Conservation (phyloP, 2,329 filamentous ascomycete genomes). For the Spiromastix sp. region DNA sequence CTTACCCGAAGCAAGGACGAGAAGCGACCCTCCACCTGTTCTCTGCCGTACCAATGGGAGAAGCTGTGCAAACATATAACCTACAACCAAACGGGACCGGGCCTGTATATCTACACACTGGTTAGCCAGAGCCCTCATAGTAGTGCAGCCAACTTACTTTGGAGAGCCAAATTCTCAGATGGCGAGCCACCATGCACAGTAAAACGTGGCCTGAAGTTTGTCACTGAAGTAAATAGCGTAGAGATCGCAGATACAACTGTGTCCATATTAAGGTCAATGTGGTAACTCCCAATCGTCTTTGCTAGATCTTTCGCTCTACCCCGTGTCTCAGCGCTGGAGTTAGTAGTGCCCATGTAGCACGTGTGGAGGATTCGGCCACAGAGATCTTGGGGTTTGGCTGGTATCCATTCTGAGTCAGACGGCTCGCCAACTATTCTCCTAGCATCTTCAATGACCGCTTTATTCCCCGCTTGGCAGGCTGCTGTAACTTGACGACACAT, state of each 20-base stretch:
- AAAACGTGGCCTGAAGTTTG: slow-evolving; percentile 50
- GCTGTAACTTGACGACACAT: slow-evolving; percentile 23
- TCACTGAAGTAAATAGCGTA: slow-evolving; percentile 32
- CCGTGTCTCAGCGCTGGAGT: slow-evolving; percentile 57
- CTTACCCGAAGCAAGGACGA: slow-evolving; percentile 50
- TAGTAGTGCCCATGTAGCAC: slow-evolving; percentile 58
- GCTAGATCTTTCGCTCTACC: slow-evolving; percentile 51
- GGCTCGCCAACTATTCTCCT: slow-evolving; percentile 25
- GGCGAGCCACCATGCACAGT: slow-evolving; percentile 51
- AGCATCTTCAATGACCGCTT: slow-evolving; percentile 18
- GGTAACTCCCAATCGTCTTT: slow-evolving; percentile 54
- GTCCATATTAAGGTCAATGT: slow-evolving; percentile 64
- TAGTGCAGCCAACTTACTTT: slow-evolving; percentile 18
- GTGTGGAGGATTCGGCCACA: slow-evolving; percentile 49
- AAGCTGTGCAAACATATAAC: slow-evolving; percentile 5
- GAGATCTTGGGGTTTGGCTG: slow-evolving; percentile 45
- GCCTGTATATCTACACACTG: slow-evolving; percentile 4
- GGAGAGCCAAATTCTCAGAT: slow-evolving; percentile 19
- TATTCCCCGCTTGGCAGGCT: slow-evolving; percentile 17
- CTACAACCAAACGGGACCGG: slow-evolving; percentile 3
- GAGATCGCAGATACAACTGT: slow-evolving; percentile 38
- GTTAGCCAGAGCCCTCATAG: neutral
- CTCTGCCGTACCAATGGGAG: slow-evolving; percentile 2
- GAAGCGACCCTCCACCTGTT: slow-evolving; percentile 26
- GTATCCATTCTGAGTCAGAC: slow-evolving; percentile 21